Conservation (phyloP, 768 basidiomycete species). For the Dentipellis sp. region DNA sequence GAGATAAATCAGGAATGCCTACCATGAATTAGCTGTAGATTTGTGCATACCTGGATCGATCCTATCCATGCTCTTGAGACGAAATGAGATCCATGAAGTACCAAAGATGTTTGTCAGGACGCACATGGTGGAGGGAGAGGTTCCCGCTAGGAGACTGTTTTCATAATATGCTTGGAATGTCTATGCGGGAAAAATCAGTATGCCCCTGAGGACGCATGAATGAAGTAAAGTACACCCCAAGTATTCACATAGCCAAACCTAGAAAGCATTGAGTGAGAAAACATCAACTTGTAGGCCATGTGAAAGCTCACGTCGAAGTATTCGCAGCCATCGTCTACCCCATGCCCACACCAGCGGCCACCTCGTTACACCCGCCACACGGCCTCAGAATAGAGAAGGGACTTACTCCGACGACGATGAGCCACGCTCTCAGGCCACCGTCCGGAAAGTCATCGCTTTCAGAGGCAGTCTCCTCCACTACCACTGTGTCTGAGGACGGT, state of each 20-base stretch:
- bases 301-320: conserved; percentile 30
- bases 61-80: conserved; percentile 66
- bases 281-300: neutral
- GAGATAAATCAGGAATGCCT: neutral
- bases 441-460: conserved; percentile 26
- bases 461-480: neutral
- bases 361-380: neutral
- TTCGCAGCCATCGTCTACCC: conserved; percentile 24
- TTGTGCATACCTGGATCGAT: conserved; percentile 47
- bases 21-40: neutral
- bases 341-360: neutral
- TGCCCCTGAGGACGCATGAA: neutral
- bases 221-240: conserved; percentile 51
- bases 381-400: neutral
- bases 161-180: conserved; percentile 71
- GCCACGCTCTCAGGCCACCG: conserved; percentile 36
- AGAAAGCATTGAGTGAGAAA: neutral
- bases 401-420: conserved; percentile 31
- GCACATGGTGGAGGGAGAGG: conserved; percentile 57
- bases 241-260: conserved; percentile 67
- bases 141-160: conserved; percentile 35
- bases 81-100: neutral
- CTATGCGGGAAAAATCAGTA: conserved; percentile 22
- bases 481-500: too few species aligned
- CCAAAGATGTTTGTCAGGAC: conserved; percentile 1